A percentile compares a stretch with the other conserved stretches of the same genome.
These are phyloP conservation scores for Fonsecaea erecta DNA, from an alignment of 2,329 filamentous ascomycete species.

Conservation along the genomic window DNA sequence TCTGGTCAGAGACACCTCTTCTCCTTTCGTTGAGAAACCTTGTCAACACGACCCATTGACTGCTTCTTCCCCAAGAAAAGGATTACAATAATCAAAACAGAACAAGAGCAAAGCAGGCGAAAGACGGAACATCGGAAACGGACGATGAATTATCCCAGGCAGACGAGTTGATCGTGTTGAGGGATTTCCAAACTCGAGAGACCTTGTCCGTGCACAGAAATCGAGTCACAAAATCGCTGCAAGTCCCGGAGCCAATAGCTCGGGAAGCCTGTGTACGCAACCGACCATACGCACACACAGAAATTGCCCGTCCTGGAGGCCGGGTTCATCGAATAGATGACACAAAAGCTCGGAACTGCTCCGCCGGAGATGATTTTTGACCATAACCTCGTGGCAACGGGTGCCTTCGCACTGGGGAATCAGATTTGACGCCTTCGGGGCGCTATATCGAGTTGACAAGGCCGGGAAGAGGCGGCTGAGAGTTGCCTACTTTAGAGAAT, in stretches of 20 bases:
- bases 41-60: too few species aligned
- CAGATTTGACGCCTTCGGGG: slow-evolving; percentile 82
- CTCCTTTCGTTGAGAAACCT: background rate
- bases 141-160: slow-evolving; percentile 21
- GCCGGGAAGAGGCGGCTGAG: slow-evolving; percentile 88
- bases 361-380: slow-evolving; percentile 99
- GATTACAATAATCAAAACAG: too few species aligned
- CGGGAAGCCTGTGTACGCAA: too few species aligned
- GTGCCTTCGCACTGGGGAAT: slow-evolving; percentile 75
- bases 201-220: too few species aligned
- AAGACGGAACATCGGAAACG: background rate
- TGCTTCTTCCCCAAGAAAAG: too few species aligned
- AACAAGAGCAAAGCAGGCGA: background rate
- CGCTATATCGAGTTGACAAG: slow-evolving; percentile 90
- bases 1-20: background rate
- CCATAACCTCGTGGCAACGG: slow-evolving; percentile 83
- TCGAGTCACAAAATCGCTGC: too few species aligned
- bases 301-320: slow-evolving; percentile 96
- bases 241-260: too few species aligned
- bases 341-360: slow-evolving; percentile 76
- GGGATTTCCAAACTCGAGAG: too few species aligned
- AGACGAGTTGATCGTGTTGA: too few species aligned
- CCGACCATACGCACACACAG: too few species aligned
- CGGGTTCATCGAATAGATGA: slow-evolving; percentile 85
- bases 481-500: slow-evolving; percentile 89